Evolutionary conservation across 1,284 basidiomycete species (phyloP), one percentile per base, ranked within the genome.

Genomic region (Ganoderma meredithae): DNA sequence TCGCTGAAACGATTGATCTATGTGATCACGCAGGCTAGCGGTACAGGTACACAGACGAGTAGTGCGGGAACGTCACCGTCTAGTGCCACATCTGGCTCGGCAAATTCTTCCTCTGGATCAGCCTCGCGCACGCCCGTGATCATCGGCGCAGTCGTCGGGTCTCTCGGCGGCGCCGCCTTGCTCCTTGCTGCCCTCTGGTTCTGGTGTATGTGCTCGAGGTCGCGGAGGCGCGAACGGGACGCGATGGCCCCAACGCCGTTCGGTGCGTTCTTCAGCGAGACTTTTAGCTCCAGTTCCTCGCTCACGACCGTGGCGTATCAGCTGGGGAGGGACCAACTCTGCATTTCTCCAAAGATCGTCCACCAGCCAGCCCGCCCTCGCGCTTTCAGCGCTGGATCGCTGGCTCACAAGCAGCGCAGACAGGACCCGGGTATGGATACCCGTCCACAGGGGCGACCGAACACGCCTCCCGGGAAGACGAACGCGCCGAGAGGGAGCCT

Each of bases 111-210:
- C 13, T 41, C 60, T 41, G 22, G 39, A 15, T 63, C 49, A 10
- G 19, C 62, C 13, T 55, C 62, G 12, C 47, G 22, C 10, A 55
- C 49, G 36, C 44, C 62, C 10, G 22, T 63, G n/a, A 63, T 63
- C 39, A 22, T 55, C n/a, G 62, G 62, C 22, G 39, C 52, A 2
- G 62, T 63, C n/a, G 62, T 55, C 33, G 62, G 62, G 9, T 31
- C 52, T 3, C 33, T 63, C 9, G 62, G 62, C 27, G 49, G 19
- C 2, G 25, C 39, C 10, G 33, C 62, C 19, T 17, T 63, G 33
- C 61, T 62, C 8, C 55, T 56, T 15, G 55, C 31, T 8, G 47
- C 47, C 9, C 47, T 49, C 22, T 49, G 9, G 22, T 22, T 25
- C 47, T 49, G 47, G 47, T 49, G 47, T 5, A 25, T 49, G 47